A percentile compares a stretch with the other conserved stretches of the same genome.
Evolutionary conservation across 2,329 filamentous ascomycete genomes (phyloP).

Genomic region (Pyrenophora teres): DNA sequence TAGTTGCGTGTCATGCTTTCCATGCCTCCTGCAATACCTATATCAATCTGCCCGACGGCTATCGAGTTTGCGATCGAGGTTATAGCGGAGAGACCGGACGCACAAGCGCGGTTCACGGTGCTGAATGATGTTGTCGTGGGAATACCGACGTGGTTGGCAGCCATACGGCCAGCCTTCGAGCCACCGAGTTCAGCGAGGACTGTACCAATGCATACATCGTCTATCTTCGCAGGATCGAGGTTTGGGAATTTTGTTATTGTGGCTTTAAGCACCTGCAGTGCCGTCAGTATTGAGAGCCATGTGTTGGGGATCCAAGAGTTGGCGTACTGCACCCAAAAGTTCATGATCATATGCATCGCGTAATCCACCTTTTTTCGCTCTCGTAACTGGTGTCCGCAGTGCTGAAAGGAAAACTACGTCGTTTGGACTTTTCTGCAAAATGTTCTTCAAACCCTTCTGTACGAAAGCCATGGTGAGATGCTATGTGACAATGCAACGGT

Average conservation of each 20-base stretch:
- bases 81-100: constrained; percentile 76
- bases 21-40: constrained; percentile 85
- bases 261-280: constrained; percentile 60
- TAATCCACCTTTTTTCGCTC: constrained; percentile 80
- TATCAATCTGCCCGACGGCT: constrained; percentile 70
- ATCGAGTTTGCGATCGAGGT: constrained; percentile 76
- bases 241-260: constrained; percentile 74
- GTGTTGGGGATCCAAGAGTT: constrained; percentile 44
- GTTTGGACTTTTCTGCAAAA: constrained; percentile 76
- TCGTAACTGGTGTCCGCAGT: constrained; percentile 85
- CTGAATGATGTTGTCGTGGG: constrained; percentile 74
- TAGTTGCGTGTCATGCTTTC: constrained; percentile 97
- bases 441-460: constrained; percentile 70
- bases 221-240: constrained; percentile 69
- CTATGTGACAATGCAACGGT: constrained; percentile 18
- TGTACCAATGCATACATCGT: constrained; percentile 85
- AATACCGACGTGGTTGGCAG: constrained; percentile 81
- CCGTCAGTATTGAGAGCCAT: constrained; percentile 21
- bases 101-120: constrained; percentile 88
- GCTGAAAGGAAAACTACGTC: constrained; percentile 89
- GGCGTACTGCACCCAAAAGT: constrained; percentile 67
- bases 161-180: constrained; percentile 88
- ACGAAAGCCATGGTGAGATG: constrained; percentile 50
- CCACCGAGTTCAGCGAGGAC: constrained; percentile 91
- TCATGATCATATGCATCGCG: constrained; percentile 92